Evolutionary conservation across 768 basidiomycete genomes (phyloP), one percentile per base, ranked within the genome.

Genomic region (Inosperma sp.): DNA sequence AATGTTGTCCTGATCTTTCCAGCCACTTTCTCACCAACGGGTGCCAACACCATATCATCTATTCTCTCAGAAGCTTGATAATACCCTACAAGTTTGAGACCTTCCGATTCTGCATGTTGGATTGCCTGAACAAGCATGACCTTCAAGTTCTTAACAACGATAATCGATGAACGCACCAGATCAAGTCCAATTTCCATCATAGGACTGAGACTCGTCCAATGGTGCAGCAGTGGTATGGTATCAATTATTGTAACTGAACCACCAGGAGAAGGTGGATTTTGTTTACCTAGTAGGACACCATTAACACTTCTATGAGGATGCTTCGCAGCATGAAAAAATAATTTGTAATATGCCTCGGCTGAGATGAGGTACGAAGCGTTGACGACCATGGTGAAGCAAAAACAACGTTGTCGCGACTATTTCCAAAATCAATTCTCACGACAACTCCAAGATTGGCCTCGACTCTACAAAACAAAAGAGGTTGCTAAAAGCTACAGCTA

Each of bases 131-230:
- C 29, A 34, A 40, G 21, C 27, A 30, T 26, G 7, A 26, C 5
- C 5, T 45, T 19, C 44, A 46, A 23, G 14, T 13, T 35, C 8
- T 34, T 46, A 25, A 46, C 33, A 42, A 42, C 22, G 42, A 23
- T 26, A 25, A 34, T 37, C 21, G 29, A 31, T 26, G 14, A 23
- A 68, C 82, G 57, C 56, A 87, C 88, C 61, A 88, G 69, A 59
- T 88, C 86, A 34, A 90, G 75, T 21, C 87, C 89, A 53, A 88
- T 82, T 63, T 90, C 88, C 84, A 89, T 89, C 83, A 86, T 86
- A 3, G 87, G 86, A 54, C 83, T 86, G 47, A 93, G 73, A 58
- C 78, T 83, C 6, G 87, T 88, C 88, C 88, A 92, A 62, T 89
- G 83, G 62, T 93, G 89, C 44, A 89, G 76, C 29, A 93, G 72